Conservation (phyloP, 495 filamentous ascomycete species). For the Penicillium nucicola region DNA sequence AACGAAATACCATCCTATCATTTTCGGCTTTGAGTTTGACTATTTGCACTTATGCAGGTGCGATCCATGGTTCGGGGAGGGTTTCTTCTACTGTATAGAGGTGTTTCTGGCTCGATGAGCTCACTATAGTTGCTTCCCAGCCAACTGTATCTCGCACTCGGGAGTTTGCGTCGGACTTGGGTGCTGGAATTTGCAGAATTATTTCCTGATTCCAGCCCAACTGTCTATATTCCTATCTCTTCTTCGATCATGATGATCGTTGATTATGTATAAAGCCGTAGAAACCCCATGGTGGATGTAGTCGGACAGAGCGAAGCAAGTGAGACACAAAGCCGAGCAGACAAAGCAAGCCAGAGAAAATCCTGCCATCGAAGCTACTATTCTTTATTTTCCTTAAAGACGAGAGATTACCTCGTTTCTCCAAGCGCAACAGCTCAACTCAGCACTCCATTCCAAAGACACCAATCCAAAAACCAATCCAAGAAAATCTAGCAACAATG, state of each 20-base stretch:
- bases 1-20: slow-evolving; percentile 2
- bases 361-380: no score
- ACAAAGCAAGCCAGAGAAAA: no score
- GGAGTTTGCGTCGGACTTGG: not conserved
- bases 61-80: no score
- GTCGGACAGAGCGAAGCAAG: no score
- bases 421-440: no score
- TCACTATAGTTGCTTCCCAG: not conserved
- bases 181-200: not conserved
- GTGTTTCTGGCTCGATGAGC: no score
- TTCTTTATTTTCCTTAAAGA: no score
- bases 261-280: not conserved
- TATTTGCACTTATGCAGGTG: not conserved
- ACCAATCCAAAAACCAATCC: no score
- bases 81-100: no score
- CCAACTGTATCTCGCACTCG: not conserved
- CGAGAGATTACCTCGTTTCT: no score
- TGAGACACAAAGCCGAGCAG: no score
- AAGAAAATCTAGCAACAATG: not conserved
- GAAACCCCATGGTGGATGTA: not conserved
- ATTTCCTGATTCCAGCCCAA: slow-evolving; percentile 1
- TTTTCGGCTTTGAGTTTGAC: not conserved
- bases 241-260: not conserved
- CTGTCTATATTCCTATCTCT: not conserved
- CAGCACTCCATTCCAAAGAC: no score